Conservation (phyloP, 2,329 filamentous ascomycete genomes). For the Fusarium anguioides region DNA sequence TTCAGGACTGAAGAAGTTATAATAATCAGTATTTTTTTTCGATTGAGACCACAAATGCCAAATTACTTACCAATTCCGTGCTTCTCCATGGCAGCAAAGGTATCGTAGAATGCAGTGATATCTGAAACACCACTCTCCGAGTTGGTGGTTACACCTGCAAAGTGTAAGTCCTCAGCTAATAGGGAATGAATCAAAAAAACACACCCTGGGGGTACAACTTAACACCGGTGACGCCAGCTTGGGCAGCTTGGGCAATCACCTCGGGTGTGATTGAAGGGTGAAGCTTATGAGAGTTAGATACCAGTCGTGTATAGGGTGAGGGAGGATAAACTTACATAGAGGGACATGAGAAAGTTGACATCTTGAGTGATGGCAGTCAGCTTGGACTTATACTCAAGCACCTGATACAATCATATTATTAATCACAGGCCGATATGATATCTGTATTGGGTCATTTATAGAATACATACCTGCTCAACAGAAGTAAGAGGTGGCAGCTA, state of each 20-base stretch:
- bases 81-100: slow-evolving; percentile 90
- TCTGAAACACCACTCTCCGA: slow-evolving; percentile 76
- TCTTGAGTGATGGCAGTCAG: slow-evolving; percentile 69
- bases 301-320: not conserved
- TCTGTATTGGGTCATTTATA: too few species aligned
- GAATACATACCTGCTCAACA: slow-evolving; percentile 30
- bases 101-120: slow-evolving; percentile 77
- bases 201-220: slow-evolving; percentile 73
- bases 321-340: slow-evolving; percentile 61
- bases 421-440: not conserved
- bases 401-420: slow-evolving; percentile 53
- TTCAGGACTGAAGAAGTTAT: slow-evolving; percentile 72
- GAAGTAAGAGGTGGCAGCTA: slow-evolving; percentile 37
- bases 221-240: slow-evolving; percentile 76
- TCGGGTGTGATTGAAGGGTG: slow-evolving; percentile 73
- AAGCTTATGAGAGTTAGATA: slow-evolving; percentile 48
- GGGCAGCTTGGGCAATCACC: slow-evolving; percentile 77
- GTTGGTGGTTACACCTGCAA: slow-evolving; percentile 70
- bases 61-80: slow-evolving; percentile 66
- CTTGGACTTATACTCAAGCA: slow-evolving; percentile 72
- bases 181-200: not conserved
- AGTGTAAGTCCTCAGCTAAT: slow-evolving; percentile 22
- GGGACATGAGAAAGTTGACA: slow-evolving; percentile 78
- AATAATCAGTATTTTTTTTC: slow-evolving; percentile 8
- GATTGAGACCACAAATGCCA: too few species aligned